Evolutionary conservation across 495 filamentous ascomycete species (phyloP), one percentile per base, ranked within the genome.

Genomic region (Penicillium paxilli): DNA sequence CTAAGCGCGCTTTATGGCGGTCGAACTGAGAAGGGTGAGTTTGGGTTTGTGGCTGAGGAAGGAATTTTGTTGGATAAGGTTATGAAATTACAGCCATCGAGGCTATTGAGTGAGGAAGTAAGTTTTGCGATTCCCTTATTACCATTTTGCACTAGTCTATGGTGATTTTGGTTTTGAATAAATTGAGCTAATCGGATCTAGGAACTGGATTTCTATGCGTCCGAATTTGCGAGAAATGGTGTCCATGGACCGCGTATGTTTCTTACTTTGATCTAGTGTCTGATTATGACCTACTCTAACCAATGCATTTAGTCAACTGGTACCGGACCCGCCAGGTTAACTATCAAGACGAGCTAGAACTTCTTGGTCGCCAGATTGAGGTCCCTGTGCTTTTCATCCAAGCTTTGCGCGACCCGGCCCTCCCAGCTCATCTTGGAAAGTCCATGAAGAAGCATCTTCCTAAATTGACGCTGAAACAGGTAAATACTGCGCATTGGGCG

Each of bases 161-260:
- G n/a, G n/a, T n/a, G 1, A n/a, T 41, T 51, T 52, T 14, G n/a
- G 4, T 21, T 63, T 64, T 33, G 30, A 23, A 14, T 35, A 54
- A 12, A 20, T 49, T 20, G 11, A 57, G 45, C 30, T 60, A n/a
- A 57, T 47, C 12, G 4, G n/a, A n/a, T 46, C 2, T 12, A 85
- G 78, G 86, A 93, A 60, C 65, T 91, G 47, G 86, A 91, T 41
- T 90, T 82, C 69, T 96, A 96, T 67, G 81, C 81, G 14, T 72
- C 82, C 30, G 75, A 90, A 69, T 95, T 81, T 65, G 71, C 73
- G 11, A 78, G 83, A n/a, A 76, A 85, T 55, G 92, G 92, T 1
- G 62, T 97, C 49, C 81, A 85, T 57, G 90, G 89, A 2, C 87
- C 89, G 17, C 75, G 87, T 83, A 88, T 64, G 77, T 66, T 33